Percentiles rank a stretch among this genome's conserved stretches.
Evolutionary conservation across 371 early-diverging fungal species (phyloP).

Genomic region (Mucor saturninus): DNA sequence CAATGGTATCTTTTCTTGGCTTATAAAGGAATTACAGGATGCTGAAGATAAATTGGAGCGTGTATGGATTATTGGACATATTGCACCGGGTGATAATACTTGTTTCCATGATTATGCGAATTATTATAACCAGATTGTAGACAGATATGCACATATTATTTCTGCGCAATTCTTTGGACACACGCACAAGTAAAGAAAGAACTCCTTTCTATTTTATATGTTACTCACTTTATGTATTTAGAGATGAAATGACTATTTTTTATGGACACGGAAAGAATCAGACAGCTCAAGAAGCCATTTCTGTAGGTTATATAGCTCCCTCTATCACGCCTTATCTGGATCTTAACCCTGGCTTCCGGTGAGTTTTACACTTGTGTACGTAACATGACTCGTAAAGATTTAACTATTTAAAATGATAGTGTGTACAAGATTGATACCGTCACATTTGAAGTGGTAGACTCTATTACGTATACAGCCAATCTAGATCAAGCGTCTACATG

Average conservation of each 20-base stretch:
- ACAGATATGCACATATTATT: constrained; percentile 64
- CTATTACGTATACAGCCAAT: constrained; percentile 60
- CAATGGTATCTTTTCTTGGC: constrained; percentile 56
- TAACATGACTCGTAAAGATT: not conserved
- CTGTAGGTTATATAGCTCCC: constrained; percentile 59
- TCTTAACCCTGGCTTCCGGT: constrained; percentile 60
- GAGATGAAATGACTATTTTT: constrained; percentile 61
- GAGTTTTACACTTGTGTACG: not conserved
- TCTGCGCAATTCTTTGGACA: constrained; percentile 69
- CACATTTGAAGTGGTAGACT: constrained; percentile 65
- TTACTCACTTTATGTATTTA: constrained; percentile 6
- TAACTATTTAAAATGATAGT: constrained; percentile 13
- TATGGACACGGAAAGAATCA: constrained; percentile 43
- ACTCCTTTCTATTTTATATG: not conserved
- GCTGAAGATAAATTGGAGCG: constrained; percentile 59
- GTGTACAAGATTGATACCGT: constrained; percentile 59
- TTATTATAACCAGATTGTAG: constrained; percentile 62
- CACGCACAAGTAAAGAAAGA: constrained; percentile 47
- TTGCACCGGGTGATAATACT: constrained; percentile 55
- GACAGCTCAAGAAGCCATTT: constrained; percentile 50
- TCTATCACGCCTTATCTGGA: constrained; percentile 57
- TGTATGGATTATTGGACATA: constrained; percentile 68
- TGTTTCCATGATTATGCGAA: constrained; percentile 64
- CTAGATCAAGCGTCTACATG: constrained; percentile 47
- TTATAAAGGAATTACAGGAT: constrained; percentile 55